Conservation (phyloP, 2,329 filamentous ascomycete species). For the Fusarium nanum region DNA sequence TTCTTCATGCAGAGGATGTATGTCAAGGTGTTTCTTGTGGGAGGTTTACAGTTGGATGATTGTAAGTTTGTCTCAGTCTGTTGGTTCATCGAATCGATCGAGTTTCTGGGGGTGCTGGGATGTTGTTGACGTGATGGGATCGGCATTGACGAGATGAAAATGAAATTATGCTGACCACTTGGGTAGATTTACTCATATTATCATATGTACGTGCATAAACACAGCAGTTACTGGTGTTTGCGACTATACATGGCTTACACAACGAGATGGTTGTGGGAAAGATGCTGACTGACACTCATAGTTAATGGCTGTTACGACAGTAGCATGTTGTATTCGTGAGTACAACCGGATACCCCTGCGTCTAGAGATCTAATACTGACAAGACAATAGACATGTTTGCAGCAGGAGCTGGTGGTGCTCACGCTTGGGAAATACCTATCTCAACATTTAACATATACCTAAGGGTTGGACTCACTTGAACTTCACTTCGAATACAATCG, state of each 20-base stretch:
- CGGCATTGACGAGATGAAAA: neutral
- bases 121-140: neutral
- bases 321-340: conserved; percentile 39
- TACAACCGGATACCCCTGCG: neutral
- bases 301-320: conserved; percentile 34
- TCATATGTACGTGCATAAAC: conserved; percentile 28
- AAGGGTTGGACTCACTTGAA: conserved; percentile 21
- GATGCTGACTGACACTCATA: conserved; percentile 10
- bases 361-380: neutral
- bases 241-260: neutral
- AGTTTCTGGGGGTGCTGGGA: neutral
- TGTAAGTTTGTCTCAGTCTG: conserved; percentile 25
- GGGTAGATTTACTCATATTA: conserved; percentile 30
- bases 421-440: conserved; percentile 49
- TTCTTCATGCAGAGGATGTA: conserved; percentile 47
- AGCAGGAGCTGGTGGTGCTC: conserved; percentile 43
- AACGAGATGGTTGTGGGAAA: neutral
- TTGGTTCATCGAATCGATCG: conserved; percentile 5
- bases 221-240: neutral
- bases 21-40: conserved; percentile 40
- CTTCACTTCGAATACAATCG: rapidly evolving
- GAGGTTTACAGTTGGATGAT: conserved; percentile 45
- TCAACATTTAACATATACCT: conserved; percentile 45
- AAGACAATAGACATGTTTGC: conserved; percentile 47
- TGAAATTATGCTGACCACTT: conserved; percentile 8